phyloP scores from a whole-genome alignment of 768 basidiomycete genomes.

The Leccinum longicurvipes region DNA sequence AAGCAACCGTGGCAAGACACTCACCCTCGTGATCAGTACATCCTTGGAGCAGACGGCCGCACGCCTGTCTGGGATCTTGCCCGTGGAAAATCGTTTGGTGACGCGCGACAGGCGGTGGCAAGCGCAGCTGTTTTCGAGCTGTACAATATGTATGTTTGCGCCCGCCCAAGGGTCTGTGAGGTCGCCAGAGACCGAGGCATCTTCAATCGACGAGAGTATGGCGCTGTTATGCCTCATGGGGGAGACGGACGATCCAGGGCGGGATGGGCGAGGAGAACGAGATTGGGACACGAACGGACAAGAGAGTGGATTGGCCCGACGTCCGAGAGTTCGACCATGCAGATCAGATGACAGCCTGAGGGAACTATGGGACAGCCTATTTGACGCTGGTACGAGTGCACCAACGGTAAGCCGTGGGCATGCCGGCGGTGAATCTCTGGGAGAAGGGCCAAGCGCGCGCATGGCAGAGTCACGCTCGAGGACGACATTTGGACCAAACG shows the following conservation, averaged over 20 bases:
- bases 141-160: constrained; percentile 53
- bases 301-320: neutral
- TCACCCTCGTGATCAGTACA: constrained; percentile 50
- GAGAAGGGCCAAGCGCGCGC: constrained; percentile 6
- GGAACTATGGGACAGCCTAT: neutral
- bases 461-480: neutral
- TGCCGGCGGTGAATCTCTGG: neutral
- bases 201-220: constrained; percentile 47
- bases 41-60: constrained; percentile 42
- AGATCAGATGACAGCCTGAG: constrained; percentile 5
- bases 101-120: constrained; percentile 55
- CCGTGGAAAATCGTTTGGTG: constrained; percentile 43
- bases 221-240: constrained; percentile 40
- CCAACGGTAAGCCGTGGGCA: neutral
- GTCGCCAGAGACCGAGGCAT: constrained; percentile 19
- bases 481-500: constrained; percentile 10
- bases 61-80: constrained; percentile 46
- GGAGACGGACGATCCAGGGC: constrained; percentile 35
- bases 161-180: constrained; percentile 26
- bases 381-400: neutral
- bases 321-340: neutral
- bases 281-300: neutral
- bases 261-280: constrained; percentile 1
- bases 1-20: constrained; percentile 15
- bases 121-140: constrained; percentile 55